Conservation (phyloP, 2,329 filamentous ascomycete species). For the Colletotrichum caudatum region DNA sequence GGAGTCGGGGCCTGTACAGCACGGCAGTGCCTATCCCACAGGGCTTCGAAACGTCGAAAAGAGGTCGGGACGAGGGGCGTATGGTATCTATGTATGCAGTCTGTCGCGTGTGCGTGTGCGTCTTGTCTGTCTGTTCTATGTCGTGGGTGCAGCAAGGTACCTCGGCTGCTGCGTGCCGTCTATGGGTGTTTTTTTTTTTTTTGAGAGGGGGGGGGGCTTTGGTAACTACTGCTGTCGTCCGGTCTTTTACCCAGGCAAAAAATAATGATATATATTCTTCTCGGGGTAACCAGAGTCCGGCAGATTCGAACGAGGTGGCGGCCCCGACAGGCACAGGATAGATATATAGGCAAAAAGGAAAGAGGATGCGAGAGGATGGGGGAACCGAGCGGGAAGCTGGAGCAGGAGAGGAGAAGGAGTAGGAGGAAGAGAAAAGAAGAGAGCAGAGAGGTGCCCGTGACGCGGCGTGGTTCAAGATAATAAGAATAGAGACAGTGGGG, state of each 20-base stretch:
- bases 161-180: constrained; percentile 25
- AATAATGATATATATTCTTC: background rate
- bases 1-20: constrained; percentile 20
- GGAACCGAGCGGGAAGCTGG: background rate
- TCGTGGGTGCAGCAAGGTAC: constrained; percentile 7
- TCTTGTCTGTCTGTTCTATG: constrained; percentile 4
- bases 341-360: background rate
- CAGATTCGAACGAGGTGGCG: constrained; percentile 4
- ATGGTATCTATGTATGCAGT: constrained; percentile 2
- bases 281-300: constrained; percentile 8
- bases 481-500: constrained; percentile 25
- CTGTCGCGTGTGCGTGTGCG: constrained; percentile 31
- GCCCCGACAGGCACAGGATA: background rate
- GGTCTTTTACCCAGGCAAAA: constrained; percentile 9
- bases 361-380: background rate
- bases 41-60: constrained; percentile 37
- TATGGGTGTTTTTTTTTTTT: background rate
- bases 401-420: constrained; percentile 1
- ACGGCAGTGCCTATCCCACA: background rate
- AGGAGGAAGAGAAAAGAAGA: background rate
- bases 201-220: background rate
- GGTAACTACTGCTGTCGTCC: constrained; percentile 24
- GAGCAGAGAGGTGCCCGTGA: constrained; percentile 6
- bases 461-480: constrained; percentile 25
- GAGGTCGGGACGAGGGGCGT: constrained; percentile 33